Percentiles rank a stretch among this genome's conserved stretches.
Evolutionary conservation across 768 basidiomycete genomes (phyloP).

Genomic region (Tylopilus sp.): DNA sequence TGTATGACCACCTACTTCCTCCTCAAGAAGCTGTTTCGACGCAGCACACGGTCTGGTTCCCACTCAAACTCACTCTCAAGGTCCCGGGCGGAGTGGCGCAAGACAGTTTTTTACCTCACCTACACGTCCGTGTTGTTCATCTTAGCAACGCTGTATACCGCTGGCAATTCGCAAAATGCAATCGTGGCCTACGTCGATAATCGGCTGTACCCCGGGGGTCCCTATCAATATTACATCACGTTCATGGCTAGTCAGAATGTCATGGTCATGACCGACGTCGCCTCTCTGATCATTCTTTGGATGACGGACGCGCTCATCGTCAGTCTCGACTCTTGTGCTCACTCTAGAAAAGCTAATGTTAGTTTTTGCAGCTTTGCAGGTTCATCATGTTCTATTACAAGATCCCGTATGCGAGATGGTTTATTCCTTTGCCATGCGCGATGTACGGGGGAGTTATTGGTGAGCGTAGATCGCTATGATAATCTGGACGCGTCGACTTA

Average conservation of each 20-base stretch:
- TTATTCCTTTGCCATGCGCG: conserved; percentile 23
- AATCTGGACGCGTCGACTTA: background rate
- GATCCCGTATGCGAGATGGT: conserved; percentile 20
- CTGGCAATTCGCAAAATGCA: conserved; percentile 27
- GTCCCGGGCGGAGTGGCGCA: conserved; percentile 8
- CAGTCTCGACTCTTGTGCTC: conserved; percentile 1
- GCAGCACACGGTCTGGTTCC: background rate
- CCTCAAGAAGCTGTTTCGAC: conserved; percentile 18
- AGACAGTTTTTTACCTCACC: conserved; percentile 24
- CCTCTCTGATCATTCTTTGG: conserved; percentile 27
- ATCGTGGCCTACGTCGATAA: conserved; percentile 30
- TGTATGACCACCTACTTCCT: conserved; percentile 16
- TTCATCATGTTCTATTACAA: conserved; percentile 25
- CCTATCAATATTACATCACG: conserved; percentile 19
- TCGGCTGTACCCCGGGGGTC: conserved; percentile 25
- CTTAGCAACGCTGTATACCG: conserved; percentile 26
- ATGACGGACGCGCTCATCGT: conserved; percentile 31
- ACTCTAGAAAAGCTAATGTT: background rate
- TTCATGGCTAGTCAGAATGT: conserved; percentile 24
- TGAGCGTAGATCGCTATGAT: conserved; percentile 12
- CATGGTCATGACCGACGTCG: conserved; percentile 25
- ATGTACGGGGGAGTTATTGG: conserved; percentile 25
- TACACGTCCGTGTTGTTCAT: conserved; percentile 29
- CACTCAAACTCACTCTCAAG: conserved; percentile 6
- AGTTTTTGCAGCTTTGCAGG: conserved; percentile 15